phyloP scores from a whole-genome alignment of 179 eudicot species.

The Beta lomatogona region DNA sequence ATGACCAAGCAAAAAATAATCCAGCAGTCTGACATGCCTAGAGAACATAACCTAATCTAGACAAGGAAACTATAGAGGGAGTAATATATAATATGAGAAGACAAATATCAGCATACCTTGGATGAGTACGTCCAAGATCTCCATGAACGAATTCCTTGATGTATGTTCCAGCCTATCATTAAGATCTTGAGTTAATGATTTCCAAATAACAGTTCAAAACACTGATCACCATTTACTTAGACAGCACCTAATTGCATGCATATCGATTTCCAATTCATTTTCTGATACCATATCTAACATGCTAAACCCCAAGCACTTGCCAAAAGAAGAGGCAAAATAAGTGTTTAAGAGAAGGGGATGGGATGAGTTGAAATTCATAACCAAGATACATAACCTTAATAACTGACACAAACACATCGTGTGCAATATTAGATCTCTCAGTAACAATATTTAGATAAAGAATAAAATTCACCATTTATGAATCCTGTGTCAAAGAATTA shows the following conservation, averaged over 20 bases:
- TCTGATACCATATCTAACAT: neutral
- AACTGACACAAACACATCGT: neutral
- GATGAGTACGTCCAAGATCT: conserved; percentile 94
- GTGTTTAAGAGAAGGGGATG: neutral
- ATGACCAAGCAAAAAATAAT: neutral
- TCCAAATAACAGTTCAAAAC: neutral
- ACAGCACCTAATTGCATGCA: neutral
- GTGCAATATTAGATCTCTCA: neutral
- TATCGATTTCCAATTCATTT: neutral
- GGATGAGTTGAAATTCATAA: too few relatives aligned
- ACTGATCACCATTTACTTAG: neutral
- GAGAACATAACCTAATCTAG: neutral
- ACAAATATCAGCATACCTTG: conserved; percentile 56
- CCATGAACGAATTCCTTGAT: conserved; percentile 99
- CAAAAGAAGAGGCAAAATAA: neutral
- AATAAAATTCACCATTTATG: neutral
- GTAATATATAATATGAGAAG: neutral
- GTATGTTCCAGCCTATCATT: conserved; percentile 90
- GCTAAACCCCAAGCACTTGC: neutral
- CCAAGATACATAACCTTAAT: too few relatives aligned
- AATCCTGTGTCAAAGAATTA: neutral
- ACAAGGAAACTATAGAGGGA: neutral
- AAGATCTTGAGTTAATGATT: conserved; percentile 3
- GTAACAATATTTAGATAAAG: neutral
- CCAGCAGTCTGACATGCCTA: neutral